Evolutionary conservation across 2,329 filamentous ascomycete species (phyloP).

Genomic region (Trichoderma atroviride): DNA sequence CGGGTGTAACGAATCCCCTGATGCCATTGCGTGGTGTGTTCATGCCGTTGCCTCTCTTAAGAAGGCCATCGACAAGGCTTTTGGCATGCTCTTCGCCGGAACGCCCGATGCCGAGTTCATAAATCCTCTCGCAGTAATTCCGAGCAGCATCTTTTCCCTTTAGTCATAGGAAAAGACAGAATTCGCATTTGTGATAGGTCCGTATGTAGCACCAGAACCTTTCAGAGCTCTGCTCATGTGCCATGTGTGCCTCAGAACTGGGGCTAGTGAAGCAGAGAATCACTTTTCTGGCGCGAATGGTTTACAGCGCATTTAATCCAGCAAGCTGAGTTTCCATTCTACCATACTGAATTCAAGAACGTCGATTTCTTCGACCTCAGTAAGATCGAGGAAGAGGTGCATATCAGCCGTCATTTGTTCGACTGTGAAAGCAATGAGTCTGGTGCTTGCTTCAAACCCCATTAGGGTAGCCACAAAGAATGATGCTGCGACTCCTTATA

Average conservation of each 20-base stretch:
- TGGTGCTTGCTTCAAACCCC: background rate
- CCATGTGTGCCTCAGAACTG: background rate
- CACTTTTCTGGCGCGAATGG: background rate
- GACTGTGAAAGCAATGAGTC: background rate
- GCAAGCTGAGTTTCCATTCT: background rate
- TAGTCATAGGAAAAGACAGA: background rate
- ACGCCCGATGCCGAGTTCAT: background rate
- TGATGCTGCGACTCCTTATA: background rate
- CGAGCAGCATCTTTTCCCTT: background rate
- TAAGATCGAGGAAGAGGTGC: background rate
- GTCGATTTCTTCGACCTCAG: background rate
- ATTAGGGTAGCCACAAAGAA: background rate
- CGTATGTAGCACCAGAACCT: background rate
- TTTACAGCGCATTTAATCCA: background rate
- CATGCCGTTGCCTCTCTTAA: too few species aligned
- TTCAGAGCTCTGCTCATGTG: background rate
- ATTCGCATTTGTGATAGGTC: background rate
- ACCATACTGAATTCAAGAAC: background rate
- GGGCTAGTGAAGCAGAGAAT: background rate
- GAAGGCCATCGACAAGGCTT: too few species aligned
- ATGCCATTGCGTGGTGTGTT: background rate
- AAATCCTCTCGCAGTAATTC: background rate
- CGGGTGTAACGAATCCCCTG: background rate
- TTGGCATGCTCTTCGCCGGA: background rate
- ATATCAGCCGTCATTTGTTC: background rate